Evolutionary conservation across 306 rosid species (phyloP).

Genomic region (Gastrolobium villosum): DNA sequence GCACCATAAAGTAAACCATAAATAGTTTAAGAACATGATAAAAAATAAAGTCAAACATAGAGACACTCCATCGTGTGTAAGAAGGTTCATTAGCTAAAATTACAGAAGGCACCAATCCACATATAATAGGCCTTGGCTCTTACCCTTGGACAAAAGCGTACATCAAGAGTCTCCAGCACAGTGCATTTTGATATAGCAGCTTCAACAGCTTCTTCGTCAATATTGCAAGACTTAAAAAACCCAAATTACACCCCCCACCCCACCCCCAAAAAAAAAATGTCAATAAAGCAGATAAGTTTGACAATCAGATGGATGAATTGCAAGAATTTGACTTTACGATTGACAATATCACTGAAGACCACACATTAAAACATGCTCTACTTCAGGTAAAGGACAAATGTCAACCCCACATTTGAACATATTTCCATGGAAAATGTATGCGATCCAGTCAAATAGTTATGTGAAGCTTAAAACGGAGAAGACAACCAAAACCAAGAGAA

Average conservation of each 20-base stretch:
- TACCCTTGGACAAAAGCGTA: constrained; percentile 96
- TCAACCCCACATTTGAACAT: neutral
- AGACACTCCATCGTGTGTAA: neutral
- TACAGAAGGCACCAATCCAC: neutral
- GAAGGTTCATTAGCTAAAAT: constrained; percentile 3
- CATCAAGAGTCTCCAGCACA: constrained; percentile 97
- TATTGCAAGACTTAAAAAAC: constrained; percentile 86
- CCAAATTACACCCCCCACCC: constrained; percentile 7
- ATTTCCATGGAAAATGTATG: constrained; percentile 9
- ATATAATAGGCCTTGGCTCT: constrained; percentile 15
- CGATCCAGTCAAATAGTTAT: neutral
- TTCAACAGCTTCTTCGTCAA: constrained; percentile 82
- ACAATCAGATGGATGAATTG: neutral
- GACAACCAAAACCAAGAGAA: constrained; percentile 35
- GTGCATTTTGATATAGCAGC: constrained; percentile 87
- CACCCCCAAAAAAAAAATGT: neutral
- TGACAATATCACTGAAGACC: neutral
- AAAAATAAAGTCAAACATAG: neutral
- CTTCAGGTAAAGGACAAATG: constrained; percentile 18
- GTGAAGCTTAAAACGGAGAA: constrained; percentile 7
- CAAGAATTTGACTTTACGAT: neutral
- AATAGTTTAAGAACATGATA: neutral
- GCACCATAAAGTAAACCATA: constrained; percentile 10
- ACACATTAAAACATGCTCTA: neutral
- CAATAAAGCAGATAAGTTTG: constrained; percentile 21